Conservation (phyloP, 2,329 filamentous ascomycete genomes). For the Orbilia blumenaviensis region DNA sequence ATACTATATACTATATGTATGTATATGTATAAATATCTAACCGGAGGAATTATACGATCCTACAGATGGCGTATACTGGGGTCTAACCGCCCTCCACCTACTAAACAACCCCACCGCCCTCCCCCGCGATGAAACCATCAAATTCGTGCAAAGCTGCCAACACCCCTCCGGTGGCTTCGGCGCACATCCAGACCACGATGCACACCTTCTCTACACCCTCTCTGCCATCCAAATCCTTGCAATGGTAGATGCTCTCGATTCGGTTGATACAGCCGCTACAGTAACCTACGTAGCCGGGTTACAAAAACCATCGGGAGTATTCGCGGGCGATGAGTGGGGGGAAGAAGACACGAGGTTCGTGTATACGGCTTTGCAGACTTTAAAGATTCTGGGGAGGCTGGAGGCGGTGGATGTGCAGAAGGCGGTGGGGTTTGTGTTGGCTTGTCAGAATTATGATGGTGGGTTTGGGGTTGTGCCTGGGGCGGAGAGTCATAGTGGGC, state of each 20-base stretch:
- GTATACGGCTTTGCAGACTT: constrained; percentile 85
- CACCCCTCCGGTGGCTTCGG: constrained; percentile 76
- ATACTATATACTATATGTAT: no score
- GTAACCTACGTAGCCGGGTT: constrained; percentile 45
- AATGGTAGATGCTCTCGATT: constrained; percentile 82
- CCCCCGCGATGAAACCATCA: constrained; percentile 79
- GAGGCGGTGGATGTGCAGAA: constrained; percentile 80
- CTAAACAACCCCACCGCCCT: constrained; percentile 82
- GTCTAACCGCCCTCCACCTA: constrained; percentile 85
- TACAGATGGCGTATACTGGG: constrained; percentile 88
- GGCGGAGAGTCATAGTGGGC: constrained; percentile 91
- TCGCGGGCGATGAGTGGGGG: constrained; percentile 94
- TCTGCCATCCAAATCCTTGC: constrained; percentile 94
- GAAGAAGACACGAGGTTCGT: constrained; percentile 95
- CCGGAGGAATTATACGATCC: no score
- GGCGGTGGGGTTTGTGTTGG: constrained; percentile 79
- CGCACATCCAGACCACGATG: constrained; percentile 90
- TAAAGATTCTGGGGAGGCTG: constrained; percentile 78
- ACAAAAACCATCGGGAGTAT: constrained; percentile 73
- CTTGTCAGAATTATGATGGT: constrained; percentile 92
- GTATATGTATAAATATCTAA: not conserved
- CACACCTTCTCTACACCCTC: constrained; percentile 94
- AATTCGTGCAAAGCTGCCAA: constrained; percentile 95
- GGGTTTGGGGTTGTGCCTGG: constrained; percentile 90
- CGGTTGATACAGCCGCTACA: constrained; percentile 70